A percentile compares a stretch with the other conserved stretches of the same genome.
Conservation (phyloP, 768 basidiomycete genomes). For the Lentinus brumalis region DNA sequence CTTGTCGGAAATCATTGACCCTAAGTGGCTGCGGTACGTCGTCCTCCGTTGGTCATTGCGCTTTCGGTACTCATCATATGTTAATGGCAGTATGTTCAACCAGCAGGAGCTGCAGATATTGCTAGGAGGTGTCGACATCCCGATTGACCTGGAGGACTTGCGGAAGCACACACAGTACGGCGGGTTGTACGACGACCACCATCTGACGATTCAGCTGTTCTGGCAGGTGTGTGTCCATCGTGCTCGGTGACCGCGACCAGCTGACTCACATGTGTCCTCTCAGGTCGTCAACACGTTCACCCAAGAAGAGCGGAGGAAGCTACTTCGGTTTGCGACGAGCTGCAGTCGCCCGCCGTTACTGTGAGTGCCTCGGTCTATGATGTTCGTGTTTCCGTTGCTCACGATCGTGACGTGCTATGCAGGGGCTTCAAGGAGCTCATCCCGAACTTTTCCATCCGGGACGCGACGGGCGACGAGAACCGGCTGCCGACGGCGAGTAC, state of each 20-base stretch:
- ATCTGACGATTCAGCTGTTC: slow-evolving; percentile 74
- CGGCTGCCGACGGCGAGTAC: slow-evolving; percentile 80
- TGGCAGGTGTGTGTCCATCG: slow-evolving; percentile 66
- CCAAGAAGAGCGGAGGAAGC: slow-evolving; percentile 73
- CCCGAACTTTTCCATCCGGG: slow-evolving; percentile 88
- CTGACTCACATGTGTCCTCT: no score
- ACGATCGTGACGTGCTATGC: not conserved
- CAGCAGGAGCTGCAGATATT: slow-evolving; percentile 93
- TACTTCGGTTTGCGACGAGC: slow-evolving; percentile 92
- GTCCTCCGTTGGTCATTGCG: not conserved
- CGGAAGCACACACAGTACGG: slow-evolving; percentile 79
- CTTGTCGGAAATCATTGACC: slow-evolving; percentile 88
- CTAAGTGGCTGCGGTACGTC: slow-evolving; percentile 76
- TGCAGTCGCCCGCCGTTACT: slow-evolving; percentile 87
- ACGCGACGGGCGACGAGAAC: slow-evolving; percentile 70
- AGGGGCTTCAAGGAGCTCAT: slow-evolving; percentile 86
- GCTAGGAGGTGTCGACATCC: slow-evolving; percentile 84
- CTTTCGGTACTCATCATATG: no score
- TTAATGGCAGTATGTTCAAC: slow-evolving; percentile 98
- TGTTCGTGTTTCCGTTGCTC: not conserved
- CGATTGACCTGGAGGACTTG: slow-evolving; percentile 84
- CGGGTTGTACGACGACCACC: slow-evolving; percentile 70
- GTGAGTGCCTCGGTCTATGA: slow-evolving; percentile 42
- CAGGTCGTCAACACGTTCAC: slow-evolving; percentile 80
- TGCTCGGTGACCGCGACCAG: no score